Evolutionary conservation across 1,284 basidiomycete species (phyloP).

Genomic region (Somion occarium): DNA sequence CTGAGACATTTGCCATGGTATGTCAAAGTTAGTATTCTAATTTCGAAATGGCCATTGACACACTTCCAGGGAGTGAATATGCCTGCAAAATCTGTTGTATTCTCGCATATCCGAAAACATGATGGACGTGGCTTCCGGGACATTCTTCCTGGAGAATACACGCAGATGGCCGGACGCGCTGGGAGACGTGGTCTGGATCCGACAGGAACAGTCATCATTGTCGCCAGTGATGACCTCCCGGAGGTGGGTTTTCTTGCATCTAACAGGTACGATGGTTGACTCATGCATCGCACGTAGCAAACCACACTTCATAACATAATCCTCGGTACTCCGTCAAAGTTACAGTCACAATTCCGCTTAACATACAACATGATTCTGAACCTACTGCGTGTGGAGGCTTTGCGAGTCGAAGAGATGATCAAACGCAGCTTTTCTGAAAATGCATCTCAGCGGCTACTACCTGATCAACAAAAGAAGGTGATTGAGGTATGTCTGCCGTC

Average conservation of each 20-base stretch:
- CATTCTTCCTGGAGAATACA: conserved; percentile 89
- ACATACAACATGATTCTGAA: conserved; percentile 99
- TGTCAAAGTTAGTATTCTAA: too few relatives aligned
- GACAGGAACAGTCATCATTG: conserved; percentile 94
- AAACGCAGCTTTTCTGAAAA: conserved; percentile 99
- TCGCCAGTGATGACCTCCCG: conserved; percentile 81
- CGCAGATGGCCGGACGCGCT: conserved; percentile 98
- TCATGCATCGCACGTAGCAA: conserved; percentile 47
- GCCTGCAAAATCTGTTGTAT: conserved; percentile 97
- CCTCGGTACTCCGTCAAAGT: conserved; percentile 85
- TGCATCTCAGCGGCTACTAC: conserved; percentile 86
- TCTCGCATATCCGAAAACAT: conserved; percentile 93
- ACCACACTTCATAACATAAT: conserved; percentile 84
- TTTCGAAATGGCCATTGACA: too few relatives aligned
- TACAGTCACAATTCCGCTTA: conserved; percentile 95
- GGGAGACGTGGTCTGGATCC: conserved; percentile 93
- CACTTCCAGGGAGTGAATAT: conserved; percentile 95
- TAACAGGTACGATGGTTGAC: background rate
- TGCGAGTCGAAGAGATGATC: conserved; percentile 99
- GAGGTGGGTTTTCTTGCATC: conserved; percentile 53
- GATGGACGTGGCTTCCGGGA: conserved; percentile 93
- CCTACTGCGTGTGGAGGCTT: conserved; percentile 90
- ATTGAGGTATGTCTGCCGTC: conserved; percentile 51
- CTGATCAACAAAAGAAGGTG: conserved; percentile 90
- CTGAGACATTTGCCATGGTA: conserved; percentile 99